Evolutionary conservation across 345 rosid species (phyloP).

Genomic region (Luvunga scandens): DNA sequence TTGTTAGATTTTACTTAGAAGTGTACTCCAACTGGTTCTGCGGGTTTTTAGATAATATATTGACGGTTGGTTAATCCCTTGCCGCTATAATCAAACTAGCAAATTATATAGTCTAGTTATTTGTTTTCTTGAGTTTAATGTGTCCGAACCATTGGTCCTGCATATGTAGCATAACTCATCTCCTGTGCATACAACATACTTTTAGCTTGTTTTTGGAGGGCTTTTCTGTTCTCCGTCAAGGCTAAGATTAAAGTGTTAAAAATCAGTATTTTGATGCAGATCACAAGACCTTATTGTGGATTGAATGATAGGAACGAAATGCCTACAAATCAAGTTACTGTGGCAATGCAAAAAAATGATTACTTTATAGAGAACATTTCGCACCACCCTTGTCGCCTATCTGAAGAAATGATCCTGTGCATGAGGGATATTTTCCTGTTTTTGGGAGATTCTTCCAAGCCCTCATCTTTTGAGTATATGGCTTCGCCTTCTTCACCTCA

Average conservation of each 20-base stretch:
- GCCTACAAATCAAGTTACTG: conserved; percentile 13
- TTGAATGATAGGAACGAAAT: conserved; percentile 23
- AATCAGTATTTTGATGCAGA: conserved; percentile 28
- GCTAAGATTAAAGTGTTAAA: conserved; percentile 1
- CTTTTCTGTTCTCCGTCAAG: conserved; percentile 1
- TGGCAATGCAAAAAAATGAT: conserved; percentile 18
- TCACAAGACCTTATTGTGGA: conserved; percentile 19
- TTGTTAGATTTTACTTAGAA: not conserved
- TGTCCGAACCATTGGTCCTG: not conserved
- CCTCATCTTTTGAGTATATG: conserved; percentile 28
- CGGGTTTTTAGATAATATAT: not conserved
- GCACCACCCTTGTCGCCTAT: conserved; percentile 51
- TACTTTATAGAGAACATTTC: conserved; percentile 40
- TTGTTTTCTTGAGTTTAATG: not conserved
- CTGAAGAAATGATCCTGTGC: conserved; percentile 65
- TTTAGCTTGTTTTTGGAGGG: not conserved
- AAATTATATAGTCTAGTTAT: not conserved
- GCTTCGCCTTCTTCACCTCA: conserved; percentile 42
- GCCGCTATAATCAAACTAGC: not conserved
- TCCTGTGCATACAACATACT: not conserved
- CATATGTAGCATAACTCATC: not conserved
- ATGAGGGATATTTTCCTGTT: conserved; percentile 64
- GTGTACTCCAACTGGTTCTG: not conserved
- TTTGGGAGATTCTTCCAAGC: conserved; percentile 50
- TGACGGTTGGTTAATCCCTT: not conserved